Base-by-base conservation (phyloP, 2,329 filamentous ascomycete species). In the Fusarium pseudoanthophilum region DNA sequence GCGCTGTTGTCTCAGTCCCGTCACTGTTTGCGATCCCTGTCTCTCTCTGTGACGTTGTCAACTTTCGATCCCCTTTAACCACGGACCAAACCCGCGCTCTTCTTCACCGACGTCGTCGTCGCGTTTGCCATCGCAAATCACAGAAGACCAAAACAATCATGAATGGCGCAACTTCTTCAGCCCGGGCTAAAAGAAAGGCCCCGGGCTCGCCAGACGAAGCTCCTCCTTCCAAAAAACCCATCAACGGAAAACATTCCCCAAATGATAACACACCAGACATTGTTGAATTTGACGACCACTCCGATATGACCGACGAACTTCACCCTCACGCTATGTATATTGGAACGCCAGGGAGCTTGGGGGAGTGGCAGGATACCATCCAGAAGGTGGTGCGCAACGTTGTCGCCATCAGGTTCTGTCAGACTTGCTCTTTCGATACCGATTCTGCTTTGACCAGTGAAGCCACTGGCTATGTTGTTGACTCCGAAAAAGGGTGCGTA, bases 361-460 rank as follows among this genome's bases (percentile, higher is more conserved):
- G 82, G 42, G 95, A 97, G 84, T 99, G 96, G 96, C 95, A 98
- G 83, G 93, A 92, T 57, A 98, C 95, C 2, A 97, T 98, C 69
- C 95, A 98, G 83, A 92, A 91, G 70, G 96, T 99, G 7, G 95
- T 99, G 60, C 92, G 92, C 80, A 97, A 95, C 77, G 96, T 98
- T 24, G 96, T 99, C 56, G 97, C 95, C n/a, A 98, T 99, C 78
- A 93, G 97, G 75, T 99, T 99, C 85, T 98, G 95, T 82, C 95
- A 98, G 87, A 98, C 96, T 1, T 97, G 94, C 82, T 95, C 95
- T 30, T 99, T 99, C 82, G 96, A 99, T 82, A 98, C 96, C n/a
- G 96, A 99, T 78, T 87, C 94, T 34, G 96, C 96, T 11, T 88
- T 97, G 82, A 94, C 94, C 24, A 98, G 95, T 78, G 96, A 99